phyloP scores from a whole-genome alignment of 352 stramenopile species.

The Thraustotheca clavata region DNA sequence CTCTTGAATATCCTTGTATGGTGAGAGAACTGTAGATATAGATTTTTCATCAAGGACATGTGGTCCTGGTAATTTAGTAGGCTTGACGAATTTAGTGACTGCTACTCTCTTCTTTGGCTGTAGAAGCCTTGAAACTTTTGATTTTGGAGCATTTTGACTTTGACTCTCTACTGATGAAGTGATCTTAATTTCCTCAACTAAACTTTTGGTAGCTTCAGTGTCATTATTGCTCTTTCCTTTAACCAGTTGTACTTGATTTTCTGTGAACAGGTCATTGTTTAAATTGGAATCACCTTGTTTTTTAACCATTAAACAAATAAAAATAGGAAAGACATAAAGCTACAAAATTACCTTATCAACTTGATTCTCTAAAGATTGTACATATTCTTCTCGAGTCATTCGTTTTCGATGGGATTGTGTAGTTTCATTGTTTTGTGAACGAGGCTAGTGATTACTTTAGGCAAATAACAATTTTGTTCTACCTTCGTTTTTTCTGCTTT shows the following conservation, averaged over 20 bases:
- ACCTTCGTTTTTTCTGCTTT: not conserved
- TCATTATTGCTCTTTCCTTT: no score
- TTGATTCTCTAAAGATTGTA: not conserved
- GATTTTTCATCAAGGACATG: not conserved
- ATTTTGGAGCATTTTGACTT: not conserved
- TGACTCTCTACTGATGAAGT: no score
- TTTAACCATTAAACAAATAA: no score
- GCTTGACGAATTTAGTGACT: not conserved
- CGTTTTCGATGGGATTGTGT: not conserved
- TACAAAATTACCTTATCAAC: not conserved
- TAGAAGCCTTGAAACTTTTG: not conserved
- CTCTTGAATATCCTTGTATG: conserved; percentile 8
- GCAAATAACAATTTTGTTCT: no score
- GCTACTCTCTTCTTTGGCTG: not conserved
- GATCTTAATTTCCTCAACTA: no score
- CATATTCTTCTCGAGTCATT: conserved; percentile 1
- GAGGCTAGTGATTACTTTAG: not conserved
- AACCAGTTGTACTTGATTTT: no score
- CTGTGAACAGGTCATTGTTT: no score
- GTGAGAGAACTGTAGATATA: not conserved
- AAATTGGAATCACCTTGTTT: no score
- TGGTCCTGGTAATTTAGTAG: not conserved
- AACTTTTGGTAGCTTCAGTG: no score
- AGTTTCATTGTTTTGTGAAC: not conserved
- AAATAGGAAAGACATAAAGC: no score